phyloP scores from a whole-genome alignment of 2,329 filamentous ascomycete genomes.

The Aschersonia sp. region DNA sequence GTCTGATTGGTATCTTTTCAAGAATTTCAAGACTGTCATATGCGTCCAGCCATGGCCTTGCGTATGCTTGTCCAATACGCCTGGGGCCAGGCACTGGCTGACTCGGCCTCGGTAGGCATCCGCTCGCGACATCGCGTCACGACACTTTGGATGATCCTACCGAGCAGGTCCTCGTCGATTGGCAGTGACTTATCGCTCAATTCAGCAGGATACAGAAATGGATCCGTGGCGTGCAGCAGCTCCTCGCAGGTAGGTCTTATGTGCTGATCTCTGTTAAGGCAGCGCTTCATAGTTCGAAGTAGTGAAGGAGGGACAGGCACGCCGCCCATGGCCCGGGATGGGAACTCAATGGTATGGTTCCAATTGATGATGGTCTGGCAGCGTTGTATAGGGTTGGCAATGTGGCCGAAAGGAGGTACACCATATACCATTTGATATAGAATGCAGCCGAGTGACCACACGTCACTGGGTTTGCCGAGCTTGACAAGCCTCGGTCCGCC shows the following conservation, averaged over 20 bases:
- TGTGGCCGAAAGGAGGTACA: conserved; percentile 88
- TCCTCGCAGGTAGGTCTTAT: conserved; percentile 50
- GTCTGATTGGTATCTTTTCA: too few relatives aligned
- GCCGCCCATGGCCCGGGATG: conserved; percentile 52
- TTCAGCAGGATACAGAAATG: conserved; percentile 50
- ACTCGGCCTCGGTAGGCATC: conserved; percentile 44
- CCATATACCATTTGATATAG: conserved; percentile 97
- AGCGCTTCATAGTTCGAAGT: conserved; percentile 46
- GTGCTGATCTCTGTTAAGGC: conserved; percentile 47
- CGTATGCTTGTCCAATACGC: conserved; percentile 47
- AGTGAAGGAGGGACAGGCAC: conserved; percentile 43
- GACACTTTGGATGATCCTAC: conserved; percentile 48
- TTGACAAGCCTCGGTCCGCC: conserved; percentile 68
- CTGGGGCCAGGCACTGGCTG: conserved; percentile 39
- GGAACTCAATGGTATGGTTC: conserved; percentile 59
- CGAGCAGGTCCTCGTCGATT: conserved; percentile 47
- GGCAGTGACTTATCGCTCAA: conserved; percentile 39
- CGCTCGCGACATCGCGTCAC: conserved; percentile 42
- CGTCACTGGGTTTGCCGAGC: conserved; percentile 85
- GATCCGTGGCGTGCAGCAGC: conserved; percentile 42
- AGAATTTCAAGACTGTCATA: conserved; percentile 6
- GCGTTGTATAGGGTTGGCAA: conserved; percentile 71
- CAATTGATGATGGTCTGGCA: conserved; percentile 80
- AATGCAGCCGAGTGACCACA: conserved; percentile 94
- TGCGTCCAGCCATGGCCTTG: conserved; percentile 28